Conservation (phyloP, 2,329 filamentous ascomycete genomes). For the Colletotrichum sublineola region DNA sequence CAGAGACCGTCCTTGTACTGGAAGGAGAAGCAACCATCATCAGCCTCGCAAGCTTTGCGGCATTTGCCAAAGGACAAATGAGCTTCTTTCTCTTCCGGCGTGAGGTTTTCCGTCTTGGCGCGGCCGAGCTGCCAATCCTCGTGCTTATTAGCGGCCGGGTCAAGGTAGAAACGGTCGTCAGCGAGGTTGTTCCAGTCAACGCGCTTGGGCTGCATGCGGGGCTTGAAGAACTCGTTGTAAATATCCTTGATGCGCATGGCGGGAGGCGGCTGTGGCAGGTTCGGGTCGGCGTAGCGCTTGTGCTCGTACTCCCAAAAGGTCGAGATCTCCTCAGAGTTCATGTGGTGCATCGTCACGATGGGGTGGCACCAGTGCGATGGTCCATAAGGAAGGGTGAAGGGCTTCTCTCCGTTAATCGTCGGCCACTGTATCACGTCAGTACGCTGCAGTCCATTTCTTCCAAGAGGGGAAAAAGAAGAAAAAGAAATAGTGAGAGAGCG, state of each 20-base stretch:
- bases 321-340: constrained; percentile 63
- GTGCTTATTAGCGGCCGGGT: constrained; percentile 48
- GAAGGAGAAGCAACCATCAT: constrained; percentile 57
- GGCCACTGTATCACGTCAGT: constrained; percentile 56
- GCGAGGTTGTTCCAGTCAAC: constrained; percentile 68
- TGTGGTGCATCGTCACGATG: constrained; percentile 69
- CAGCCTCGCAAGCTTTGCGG: constrained; percentile 57
- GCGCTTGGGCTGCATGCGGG: constrained; percentile 54
- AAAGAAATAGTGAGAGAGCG: not conserved
- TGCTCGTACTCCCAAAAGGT: constrained; percentile 66
- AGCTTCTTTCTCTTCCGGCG: constrained; percentile 56
- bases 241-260: constrained; percentile 62
- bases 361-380: constrained; percentile 67
- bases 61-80: constrained; percentile 60
- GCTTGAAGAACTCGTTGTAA: constrained; percentile 60
- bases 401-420: constrained; percentile 69
- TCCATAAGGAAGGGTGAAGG: constrained; percentile 62
- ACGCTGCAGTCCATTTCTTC: no score
- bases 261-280: constrained; percentile 42
- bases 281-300: constrained; percentile 49
- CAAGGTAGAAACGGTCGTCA: constrained; percentile 59
- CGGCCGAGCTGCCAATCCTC: constrained; percentile 50
- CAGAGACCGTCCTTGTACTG: constrained; percentile 57
- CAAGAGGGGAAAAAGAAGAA: not conserved
- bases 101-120: constrained; percentile 52